Evolutionary conservation across 2,329 filamentous ascomycete genomes (phyloP), one percentile per base, ranked within the genome.

Genomic region (Pyricularia sp.): DNA sequence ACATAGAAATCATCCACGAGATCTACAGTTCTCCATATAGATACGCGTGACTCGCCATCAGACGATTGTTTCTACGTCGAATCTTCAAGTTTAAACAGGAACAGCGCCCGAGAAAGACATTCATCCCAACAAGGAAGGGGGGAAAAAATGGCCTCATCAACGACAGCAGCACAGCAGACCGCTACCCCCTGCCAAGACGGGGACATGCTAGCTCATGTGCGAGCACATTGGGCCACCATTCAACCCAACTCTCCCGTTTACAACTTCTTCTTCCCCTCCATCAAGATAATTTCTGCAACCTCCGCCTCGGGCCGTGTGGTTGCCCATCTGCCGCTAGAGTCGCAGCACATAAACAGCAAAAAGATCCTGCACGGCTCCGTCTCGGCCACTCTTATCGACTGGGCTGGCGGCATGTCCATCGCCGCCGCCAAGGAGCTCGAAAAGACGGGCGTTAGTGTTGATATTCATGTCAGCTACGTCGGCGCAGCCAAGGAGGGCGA

Each of bases 381-480:
- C 3, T 87, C 85, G 31, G 88, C 88, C 0, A 84, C 88, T 0
- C 80, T 92, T 24, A 81, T 90, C 61, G 89, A 92, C 77, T 90
- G 88, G 82, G 82, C 84, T 6, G 89, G 88, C 55, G 88, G 88
- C 35, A 80, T 91, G 75, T 87, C 88, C 26, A 88, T 92, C 69
- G 84, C 87, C 4, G 82, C 84, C 0, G 84, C 81, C 76, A 88
- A 89, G 68, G 74, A 86, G 66, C 75, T 80, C 30, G 78, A 81
- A 33, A 82, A 81, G 70, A 88, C 87, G 3, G 88, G 89, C 61
- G 88, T 89, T 40, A 88, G 85, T 68, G 81, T 87, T 44, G 89
- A 92, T 73, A 91, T 92, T 72, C 88, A 91, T 75, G 81, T 90
- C 67, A 85, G 83, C 63, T 92, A 90, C 70, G 78, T 88, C 65